A percentile compares a stretch with the other conserved stretches of the same genome.
phyloP scores from a whole-genome alignment of 2,329 filamentous ascomycete genomes.

The Xylariaceae sp. region DNA sequence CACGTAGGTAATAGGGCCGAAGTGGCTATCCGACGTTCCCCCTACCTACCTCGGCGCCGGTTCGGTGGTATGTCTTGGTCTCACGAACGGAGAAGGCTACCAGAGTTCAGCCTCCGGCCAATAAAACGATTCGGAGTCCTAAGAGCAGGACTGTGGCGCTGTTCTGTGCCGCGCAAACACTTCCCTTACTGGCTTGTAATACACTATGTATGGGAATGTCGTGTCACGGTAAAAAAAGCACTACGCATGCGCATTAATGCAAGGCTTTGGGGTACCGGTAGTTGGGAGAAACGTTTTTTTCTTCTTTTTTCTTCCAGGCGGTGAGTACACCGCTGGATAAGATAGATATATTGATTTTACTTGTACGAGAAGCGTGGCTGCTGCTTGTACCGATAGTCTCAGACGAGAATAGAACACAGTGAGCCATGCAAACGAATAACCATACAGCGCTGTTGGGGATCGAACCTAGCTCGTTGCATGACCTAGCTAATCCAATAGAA shows the following conservation, averaged over 20 bases:
- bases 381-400: too few species aligned
- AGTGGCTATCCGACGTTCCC: not conserved
- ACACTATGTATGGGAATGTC: not conserved
- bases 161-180: constrained; percentile 7
- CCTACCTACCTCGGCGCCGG: constrained; percentile 14
- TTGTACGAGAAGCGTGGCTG: not conserved
- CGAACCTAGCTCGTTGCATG: too few species aligned
- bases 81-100: constrained; percentile 8
- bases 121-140: not conserved
- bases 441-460: too few species aligned
- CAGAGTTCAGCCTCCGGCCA: not conserved
- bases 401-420: too few species aligned
- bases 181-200: constrained; percentile 6
- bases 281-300: not conserved
- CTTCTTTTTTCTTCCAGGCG: too few species aligned
- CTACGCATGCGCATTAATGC: constrained; percentile 1
- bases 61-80: constrained; percentile 14
- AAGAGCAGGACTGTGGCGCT: constrained; percentile 4
- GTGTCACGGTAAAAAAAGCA: constrained; percentile 17
- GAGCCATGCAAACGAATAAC: too few species aligned
- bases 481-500: too few species aligned
- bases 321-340: not conserved
- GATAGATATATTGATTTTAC: not conserved
- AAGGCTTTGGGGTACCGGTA: constrained; percentile 1
- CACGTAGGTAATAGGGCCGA: constrained; percentile 4